Percentiles rank a stretch among this genome's conserved stretches.
These are phyloP conservation scores for Lepiota subincarnata DNA, from an alignment of 768 basidiomycete genomes.

Conservation along the genomic window DNA sequence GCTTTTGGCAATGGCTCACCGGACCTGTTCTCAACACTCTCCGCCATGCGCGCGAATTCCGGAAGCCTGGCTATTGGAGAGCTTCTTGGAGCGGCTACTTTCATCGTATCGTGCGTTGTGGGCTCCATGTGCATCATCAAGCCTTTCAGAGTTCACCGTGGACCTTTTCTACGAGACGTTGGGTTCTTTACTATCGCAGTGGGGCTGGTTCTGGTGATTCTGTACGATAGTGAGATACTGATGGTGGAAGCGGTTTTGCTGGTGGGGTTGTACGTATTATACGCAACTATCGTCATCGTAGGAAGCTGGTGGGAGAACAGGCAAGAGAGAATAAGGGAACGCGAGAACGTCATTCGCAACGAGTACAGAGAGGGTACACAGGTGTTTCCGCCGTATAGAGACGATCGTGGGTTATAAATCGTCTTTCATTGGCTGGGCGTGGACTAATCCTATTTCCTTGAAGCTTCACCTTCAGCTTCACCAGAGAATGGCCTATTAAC, in stretches of 20 bases:
- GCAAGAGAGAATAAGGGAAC: conserved; percentile 39
- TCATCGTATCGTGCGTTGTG: conserved; percentile 94
- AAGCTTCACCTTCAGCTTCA: conserved; percentile 15
- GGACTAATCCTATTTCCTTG: conserved; percentile 8
- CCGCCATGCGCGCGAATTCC: conserved; percentile 81
- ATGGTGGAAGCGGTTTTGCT: conserved; percentile 71
- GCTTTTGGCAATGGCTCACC: conserved; percentile 98
- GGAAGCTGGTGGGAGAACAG: conserved; percentile 75
- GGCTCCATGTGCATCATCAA: conserved; percentile 98
- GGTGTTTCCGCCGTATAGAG: conserved; percentile 47
- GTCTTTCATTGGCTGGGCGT: conserved; percentile 2
- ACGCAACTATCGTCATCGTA: conserved; percentile 72
- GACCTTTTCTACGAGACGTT: conserved; percentile 88
- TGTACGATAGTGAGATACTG: conserved; percentile 71
- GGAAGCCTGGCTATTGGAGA: conserved; percentile 93
- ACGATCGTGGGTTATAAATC: conserved; percentile 47
- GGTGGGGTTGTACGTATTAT: conserved; percentile 69
- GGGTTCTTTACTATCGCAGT: conserved; percentile 91
- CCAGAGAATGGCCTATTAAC: conserved; percentile 21
- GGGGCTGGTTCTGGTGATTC: conserved; percentile 64
- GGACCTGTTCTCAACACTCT: conserved; percentile 94
- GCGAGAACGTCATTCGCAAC: conserved; percentile 50
- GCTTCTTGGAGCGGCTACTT: conserved; percentile 89
- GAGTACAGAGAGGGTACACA: conserved; percentile 52
- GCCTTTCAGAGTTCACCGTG: conserved; percentile 80